Conservation (phyloP, 257 asterid genomes). For the Salvia hispanica region DNA sequence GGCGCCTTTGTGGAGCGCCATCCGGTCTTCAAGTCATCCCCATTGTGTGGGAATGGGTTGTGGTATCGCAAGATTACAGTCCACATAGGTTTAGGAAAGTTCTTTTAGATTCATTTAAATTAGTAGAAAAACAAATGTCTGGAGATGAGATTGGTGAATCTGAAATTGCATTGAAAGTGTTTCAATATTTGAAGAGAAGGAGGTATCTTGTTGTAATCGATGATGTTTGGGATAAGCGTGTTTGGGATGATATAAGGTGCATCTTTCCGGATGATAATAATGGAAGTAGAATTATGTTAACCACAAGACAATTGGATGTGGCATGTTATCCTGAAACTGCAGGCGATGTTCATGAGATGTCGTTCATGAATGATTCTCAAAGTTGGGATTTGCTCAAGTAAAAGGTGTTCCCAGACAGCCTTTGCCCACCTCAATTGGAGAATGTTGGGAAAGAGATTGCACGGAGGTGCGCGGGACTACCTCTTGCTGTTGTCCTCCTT, state of each 20-base stretch:
- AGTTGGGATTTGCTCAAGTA: constrained; percentile 21
- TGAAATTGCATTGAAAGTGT: no score
- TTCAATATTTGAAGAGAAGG: not conserved
- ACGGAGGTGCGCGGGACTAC: not conserved
- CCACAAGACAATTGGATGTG: not conserved
- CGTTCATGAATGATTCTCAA: not conserved
- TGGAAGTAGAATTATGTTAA: constrained; percentile 3
- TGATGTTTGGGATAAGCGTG: not conserved
- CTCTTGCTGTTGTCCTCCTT: not conserved
- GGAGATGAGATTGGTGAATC: not conserved
- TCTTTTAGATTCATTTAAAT: not conserved
- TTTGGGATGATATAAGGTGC: not conserved
- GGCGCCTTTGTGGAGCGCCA: constrained; percentile 14
- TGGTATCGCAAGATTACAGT: not conserved
- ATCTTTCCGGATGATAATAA: not conserved
- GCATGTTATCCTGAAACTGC: not conserved
- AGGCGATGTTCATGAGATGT: constrained; percentile 2
- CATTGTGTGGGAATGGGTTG: constrained; percentile 8
- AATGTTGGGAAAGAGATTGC: no score
- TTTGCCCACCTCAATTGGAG: not conserved
- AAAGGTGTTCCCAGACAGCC: not conserved
- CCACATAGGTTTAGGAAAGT: not conserved
- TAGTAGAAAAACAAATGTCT: not conserved
- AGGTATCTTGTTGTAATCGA: constrained; percentile 22
- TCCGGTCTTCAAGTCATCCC: constrained; percentile 16